Percentiles rank a stretch among this genome's conserved stretches.
Evolutionary conservation across 306 rosid genomes (phyloP).

Genomic region (Parietaria judaica): DNA sequence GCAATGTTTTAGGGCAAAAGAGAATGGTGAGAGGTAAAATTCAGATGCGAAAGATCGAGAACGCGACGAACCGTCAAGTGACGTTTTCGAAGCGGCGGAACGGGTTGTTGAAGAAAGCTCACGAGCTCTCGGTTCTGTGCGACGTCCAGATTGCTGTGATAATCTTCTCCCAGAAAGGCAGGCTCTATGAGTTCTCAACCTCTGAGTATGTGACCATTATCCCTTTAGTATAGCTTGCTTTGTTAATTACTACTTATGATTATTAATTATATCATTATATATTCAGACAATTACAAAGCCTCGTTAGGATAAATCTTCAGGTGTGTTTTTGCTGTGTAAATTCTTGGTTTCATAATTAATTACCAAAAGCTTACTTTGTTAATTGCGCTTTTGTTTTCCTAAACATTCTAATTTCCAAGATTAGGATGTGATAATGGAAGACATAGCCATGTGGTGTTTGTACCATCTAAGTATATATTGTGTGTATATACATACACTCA

Average conservation of each 20-base stretch:
- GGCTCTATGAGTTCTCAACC: conserved; percentile 48
- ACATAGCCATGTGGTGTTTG: too few relatives aligned
- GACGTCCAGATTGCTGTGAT: conserved; percentile 53
- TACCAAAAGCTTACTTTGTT: too few relatives aligned
- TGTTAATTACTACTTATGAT: background rate
- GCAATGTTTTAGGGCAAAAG: background rate
- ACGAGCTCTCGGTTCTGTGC: conserved; percentile 61
- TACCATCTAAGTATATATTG: too few relatives aligned
- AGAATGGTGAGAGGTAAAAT: conserved; percentile 63
- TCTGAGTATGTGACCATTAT: conserved; percentile 38
- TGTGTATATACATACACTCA: too few relatives aligned
- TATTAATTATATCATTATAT: too few relatives aligned
- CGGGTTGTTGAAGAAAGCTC: conserved; percentile 60
- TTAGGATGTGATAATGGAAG: too few relatives aligned
- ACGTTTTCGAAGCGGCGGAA: conserved; percentile 53
- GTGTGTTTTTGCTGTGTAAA: too few relatives aligned
- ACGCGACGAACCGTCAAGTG: conserved; percentile 48
- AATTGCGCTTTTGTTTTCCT: too few relatives aligned
- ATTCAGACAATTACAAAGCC: too few relatives aligned
- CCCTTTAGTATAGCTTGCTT: background rate
- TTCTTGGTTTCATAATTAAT: too few relatives aligned
- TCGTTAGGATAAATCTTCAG: too few relatives aligned
- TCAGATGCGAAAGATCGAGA: conserved; percentile 51
- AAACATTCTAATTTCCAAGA: too few relatives aligned
- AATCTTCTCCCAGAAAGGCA: conserved; percentile 62